Conservation (phyloP, 768 basidiomycete species). For the Hypholoma fasciculare region DNA sequence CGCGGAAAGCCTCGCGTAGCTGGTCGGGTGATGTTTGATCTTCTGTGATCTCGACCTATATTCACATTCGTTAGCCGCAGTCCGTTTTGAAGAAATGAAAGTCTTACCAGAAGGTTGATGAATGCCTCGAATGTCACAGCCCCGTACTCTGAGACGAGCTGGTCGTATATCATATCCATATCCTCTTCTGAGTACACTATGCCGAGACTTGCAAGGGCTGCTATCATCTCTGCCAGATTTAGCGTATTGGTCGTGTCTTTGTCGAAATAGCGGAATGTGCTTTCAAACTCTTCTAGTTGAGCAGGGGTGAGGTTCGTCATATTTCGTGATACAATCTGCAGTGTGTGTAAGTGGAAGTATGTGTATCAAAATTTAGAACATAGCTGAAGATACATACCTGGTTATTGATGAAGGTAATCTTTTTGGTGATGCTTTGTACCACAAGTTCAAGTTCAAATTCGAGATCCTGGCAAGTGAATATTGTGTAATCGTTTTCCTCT, state of each 20-base stretch:
- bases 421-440: constrained; percentile 78
- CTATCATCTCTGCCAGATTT: constrained; percentile 82
- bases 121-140: constrained; percentile 93
- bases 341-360: constrained; percentile 1
- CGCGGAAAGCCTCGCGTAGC: constrained; percentile 90
- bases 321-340: constrained; percentile 88
- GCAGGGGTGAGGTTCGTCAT: constrained; percentile 95
- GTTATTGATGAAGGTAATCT: constrained; percentile 96
- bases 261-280: constrained; percentile 97
- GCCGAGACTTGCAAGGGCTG: constrained; percentile 91
- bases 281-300: constrained; percentile 94
- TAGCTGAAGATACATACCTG: constrained; percentile 53
- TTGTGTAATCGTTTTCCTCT: constrained; percentile 95
- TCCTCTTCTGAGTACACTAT: constrained; percentile 94
- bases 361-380: background rate
- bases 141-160: constrained; percentile 79
- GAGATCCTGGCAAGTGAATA: constrained; percentile 86
- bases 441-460: constrained; percentile 87
- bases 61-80: background rate
- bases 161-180: constrained; percentile 79
- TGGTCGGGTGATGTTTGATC: constrained; percentile 94
- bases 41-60: constrained; percentile 91
- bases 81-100: background rate
- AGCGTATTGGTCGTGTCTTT: constrained; percentile 90
- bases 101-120: constrained; percentile 82